Percentiles rank a stretch among this genome's conserved stretches.
phyloP scores from a whole-genome alignment of 371 early-diverging fungal species.

The Mortierella sp. region DNA sequence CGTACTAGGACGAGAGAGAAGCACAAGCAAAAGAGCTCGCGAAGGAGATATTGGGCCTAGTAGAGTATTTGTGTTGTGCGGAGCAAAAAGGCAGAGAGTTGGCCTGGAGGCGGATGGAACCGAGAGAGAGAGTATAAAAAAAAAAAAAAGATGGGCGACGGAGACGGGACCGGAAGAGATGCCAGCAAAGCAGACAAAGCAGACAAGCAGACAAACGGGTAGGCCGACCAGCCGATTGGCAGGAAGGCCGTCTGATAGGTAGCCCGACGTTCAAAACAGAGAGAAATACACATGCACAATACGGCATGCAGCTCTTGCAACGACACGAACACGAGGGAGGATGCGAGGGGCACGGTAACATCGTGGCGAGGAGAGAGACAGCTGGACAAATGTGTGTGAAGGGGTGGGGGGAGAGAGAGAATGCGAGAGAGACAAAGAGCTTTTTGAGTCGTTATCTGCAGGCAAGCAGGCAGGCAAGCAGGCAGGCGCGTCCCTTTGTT shows the following conservation, averaged over 20 bases:
- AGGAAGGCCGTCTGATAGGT: not conserved
- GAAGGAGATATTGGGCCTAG: not conserved
- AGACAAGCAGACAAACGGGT: not conserved
- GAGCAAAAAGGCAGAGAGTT: too few species aligned
- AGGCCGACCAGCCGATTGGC: not conserved
- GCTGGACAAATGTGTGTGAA: not conserved
- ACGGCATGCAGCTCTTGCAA: not conserved
- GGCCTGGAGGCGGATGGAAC: too few species aligned
- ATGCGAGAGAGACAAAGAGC: not conserved
- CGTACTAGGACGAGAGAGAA: not conserved
- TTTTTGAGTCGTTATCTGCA: not conserved
- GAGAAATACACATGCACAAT: not conserved
- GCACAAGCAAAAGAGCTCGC: not conserved
- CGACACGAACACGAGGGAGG: not conserved
- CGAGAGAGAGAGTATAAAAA: too few species aligned
- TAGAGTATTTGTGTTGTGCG: not conserved
- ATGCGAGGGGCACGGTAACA: not conserved
- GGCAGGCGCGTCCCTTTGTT: not conserved
- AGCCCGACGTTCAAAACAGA: not conserved
- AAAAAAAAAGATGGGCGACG: not conserved
- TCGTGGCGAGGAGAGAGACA: not conserved
- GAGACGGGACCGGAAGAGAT: not conserved
- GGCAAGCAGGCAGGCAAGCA: not conserved
- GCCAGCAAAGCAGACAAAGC: not conserved
- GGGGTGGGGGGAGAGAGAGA: not conserved